Evolutionary conservation across 2,329 filamentous ascomycete species (phyloP), one percentile per base, ranked within the genome.

Genomic region (Alternaria triticimaculans): DNA sequence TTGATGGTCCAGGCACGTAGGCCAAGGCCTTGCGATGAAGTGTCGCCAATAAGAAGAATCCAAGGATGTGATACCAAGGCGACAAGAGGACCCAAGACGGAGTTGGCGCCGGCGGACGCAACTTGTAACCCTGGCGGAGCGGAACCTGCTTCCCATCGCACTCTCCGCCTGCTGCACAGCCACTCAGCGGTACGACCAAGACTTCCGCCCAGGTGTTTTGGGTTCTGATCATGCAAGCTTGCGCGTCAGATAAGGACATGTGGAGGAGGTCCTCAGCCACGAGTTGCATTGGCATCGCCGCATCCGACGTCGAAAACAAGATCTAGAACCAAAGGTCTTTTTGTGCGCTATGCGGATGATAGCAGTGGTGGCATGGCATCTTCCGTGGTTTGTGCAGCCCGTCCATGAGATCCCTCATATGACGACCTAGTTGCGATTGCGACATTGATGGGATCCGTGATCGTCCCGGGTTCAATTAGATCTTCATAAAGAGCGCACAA

Each of bases 71-170:
- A 60, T 65, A 56, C 68, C 65, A 73, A 70, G 68, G 68, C n/a
- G 57, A 64, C 69, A 73, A 74, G 72, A 72, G 65, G 53, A 60
- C 14, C 69, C 66, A 71, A 68, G 70, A 62, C 70, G 69, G 69
- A 70, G 57, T 48, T 54, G 60, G 55, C 66, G 51, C 69, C 66
- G 67, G 45, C 54, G 60, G 63, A 57, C 49, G 41, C 43, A 18
- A 60, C 25, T 55, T 59, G 53, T 49, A 60, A 46, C 41, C n/a
- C 54, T 60, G 60, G 67, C 63, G 63, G 66, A 66, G 71, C 63
- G 69, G 71, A 67, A 55, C 37, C 14, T 45, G 18, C 30, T 50
- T 46, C 41, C 55, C 14, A 25, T 9, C 54, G n/a, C 23, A 45
- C 46, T 62, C 43, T 55, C 59, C 46, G 60, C 56, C 44, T 59